Evolutionary conservation across 2,329 filamentous ascomycete genomes (phyloP), one percentile per base, ranked within the genome.

Genomic region (Xylaria arbuscula): DNA sequence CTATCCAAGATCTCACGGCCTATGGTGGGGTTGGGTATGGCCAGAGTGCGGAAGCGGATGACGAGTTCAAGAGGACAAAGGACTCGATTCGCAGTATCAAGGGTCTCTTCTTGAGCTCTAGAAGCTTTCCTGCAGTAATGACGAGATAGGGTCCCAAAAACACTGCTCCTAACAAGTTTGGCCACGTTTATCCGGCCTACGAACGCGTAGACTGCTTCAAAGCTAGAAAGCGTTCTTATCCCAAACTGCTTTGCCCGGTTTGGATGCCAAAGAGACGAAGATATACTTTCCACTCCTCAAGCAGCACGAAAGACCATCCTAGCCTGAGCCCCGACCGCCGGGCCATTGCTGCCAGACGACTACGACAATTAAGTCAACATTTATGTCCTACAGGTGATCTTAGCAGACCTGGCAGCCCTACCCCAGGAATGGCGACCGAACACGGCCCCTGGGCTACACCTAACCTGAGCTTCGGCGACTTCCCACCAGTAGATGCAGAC

Each of bases 41-140:
- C 19, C 79, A 77, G 45, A 80, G 78, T 36, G 83, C 78, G 72
- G 89, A 89, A 73, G 86, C 86, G 36, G 86, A 89, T 69, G 92
- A 95, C 79, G 91, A 92, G 80, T 89, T 93, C 74, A 88, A 88
- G 70, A 89, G 87, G 76, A 84, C 92, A 22, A 92, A 92, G 81
- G 89, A 89, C 71, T 92, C 91, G 69, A 94, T 97, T 60, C 83
- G 93, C 71, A 87, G 91, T 65, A 88, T 96, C 50, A 97, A 97
- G 82, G 93, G 93, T 1, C 87, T 93, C 11, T 82, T 96, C 72
- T 79, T 97, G 64, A 93, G 89, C 75, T 88, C 92, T 4, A 88
- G 91, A 75, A 92, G 88, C 74, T 95, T 95, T 72, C 91, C 90
- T n/a, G 64, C 70, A 32, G 81, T 81, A 47, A 76, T 80, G 40